Evolutionary conservation across 768 basidiomycete species (phyloP), one percentile per base, ranked within the genome.

Genomic region (Calocybe indica): DNA sequence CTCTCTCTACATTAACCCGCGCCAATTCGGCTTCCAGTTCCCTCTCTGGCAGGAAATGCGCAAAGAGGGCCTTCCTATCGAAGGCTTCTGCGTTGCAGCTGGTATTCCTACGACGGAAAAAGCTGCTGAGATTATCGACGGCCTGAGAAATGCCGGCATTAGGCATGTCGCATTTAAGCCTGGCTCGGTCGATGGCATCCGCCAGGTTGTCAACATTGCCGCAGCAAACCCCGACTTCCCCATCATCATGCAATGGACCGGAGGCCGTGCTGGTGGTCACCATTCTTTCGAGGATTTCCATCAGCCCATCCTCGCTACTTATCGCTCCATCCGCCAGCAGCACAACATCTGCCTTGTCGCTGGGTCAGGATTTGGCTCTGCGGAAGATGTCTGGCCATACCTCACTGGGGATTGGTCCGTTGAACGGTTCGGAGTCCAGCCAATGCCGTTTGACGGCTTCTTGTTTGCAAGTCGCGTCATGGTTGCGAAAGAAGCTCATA

Each of bases 231-330:
- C 95, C 31, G 85, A 92, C 69, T 98, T 91, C 77, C 95, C 96
- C 7, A 83, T 99, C 67, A 94, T 99, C 67, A 73, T 97, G 52
- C 96, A 98, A 62, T 98, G 96, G 96, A 99, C 96, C 43, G 96
- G 96, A 58, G 96, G 96, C 33, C 92, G 96, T 55, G 96, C 94
- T 13, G 96, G 96, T 52, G 96, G 96, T 43, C 96, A 99, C 58
- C 96, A 98, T 70, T 94, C 91, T 2, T 98, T 84, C 66, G 96
- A 99, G 65, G 96, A 99, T 64, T 94, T 98, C 80, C 95, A 97
- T 59, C 92, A 94, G 64, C 95, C 96, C 1, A 81, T 97, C 56
- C 73, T 98, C 43, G 70, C 85, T 35, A 97, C 94, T 0, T 99
- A 99, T 65, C 78, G 83, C 34, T 70, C 86, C 11, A 97, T 99